Evolutionary conservation across 1,284 basidiomycete species (phyloP).

Genomic region (Pseudozyma flocculosa): DNA sequence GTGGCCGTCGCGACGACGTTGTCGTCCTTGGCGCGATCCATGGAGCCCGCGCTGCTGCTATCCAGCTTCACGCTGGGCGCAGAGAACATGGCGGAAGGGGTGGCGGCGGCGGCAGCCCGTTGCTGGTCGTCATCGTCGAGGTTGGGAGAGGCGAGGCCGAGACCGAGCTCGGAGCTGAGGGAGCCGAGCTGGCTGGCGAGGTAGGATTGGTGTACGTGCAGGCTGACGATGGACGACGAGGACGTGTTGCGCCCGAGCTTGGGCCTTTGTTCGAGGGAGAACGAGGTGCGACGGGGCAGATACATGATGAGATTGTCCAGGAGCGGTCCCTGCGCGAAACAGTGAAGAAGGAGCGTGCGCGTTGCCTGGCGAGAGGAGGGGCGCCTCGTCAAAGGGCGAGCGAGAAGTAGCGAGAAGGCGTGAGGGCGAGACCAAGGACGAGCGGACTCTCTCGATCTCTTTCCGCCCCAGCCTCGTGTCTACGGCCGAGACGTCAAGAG

Average conservation of each 20-base stretch:
- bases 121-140: not conserved
- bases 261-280: constrained; percentile 9
- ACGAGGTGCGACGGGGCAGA: constrained; percentile 9
- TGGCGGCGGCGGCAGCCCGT: too few species aligned
- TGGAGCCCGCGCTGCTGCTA: not conserved
- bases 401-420: too few species aligned
- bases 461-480: too few species aligned
- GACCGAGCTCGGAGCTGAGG: constrained; percentile 18
- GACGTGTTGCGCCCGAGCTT: constrained; percentile 6
- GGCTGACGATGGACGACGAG: constrained; percentile 13
- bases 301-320: constrained; percentile 12
- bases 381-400: too few species aligned
- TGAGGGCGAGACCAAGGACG: too few species aligned
- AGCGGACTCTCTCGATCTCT: too few species aligned
- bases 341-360: too few species aligned
- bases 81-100: not conserved
- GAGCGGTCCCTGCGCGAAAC: too few species aligned
- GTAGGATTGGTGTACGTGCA: constrained; percentile 29
- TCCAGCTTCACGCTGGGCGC: not conserved
- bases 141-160: constrained; percentile 14
- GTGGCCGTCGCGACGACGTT: too few species aligned
- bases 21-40: too few species aligned
- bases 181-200: constrained; percentile 27
- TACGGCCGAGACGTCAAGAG: too few species aligned
- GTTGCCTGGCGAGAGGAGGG: too few species aligned